Percentiles rank a stretch among this genome's conserved stretches.
Evolutionary conservation across 176 grass and related monocot genomes (phyloP).

Genomic region (Carex kokanica): DNA sequence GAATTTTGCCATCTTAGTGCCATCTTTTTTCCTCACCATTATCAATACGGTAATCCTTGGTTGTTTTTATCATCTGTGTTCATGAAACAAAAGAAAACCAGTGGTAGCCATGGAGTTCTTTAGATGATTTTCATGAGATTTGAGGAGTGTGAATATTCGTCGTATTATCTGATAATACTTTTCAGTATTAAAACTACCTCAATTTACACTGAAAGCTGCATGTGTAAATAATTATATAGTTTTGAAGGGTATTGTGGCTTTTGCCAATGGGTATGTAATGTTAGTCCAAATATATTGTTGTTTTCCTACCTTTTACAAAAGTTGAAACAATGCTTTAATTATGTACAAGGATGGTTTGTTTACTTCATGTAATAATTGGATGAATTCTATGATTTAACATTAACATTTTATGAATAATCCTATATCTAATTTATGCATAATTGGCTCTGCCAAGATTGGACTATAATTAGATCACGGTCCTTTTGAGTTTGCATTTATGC

Average conservation of each 20-base stretch:
- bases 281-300: not conserved
- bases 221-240: not conserved
- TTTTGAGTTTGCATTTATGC: not conserved
- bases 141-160: not conserved
- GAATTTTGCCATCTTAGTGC: not conserved
- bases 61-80: not conserved
- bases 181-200: not conserved
- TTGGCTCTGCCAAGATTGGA: not conserved
- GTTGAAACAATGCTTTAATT: not conserved
- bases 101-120: not conserved
- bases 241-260: not conserved
- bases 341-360: slow-evolving; percentile 1
- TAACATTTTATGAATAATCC: not conserved
- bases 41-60: not conserved
- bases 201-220: not conserved
- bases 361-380: not conserved
- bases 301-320: not conserved
- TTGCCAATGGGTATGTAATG: not conserved
- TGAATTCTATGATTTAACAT: not conserved
- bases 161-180: too few relatives aligned
- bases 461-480: not conserved
- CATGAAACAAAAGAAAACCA: not conserved
- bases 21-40: not conserved
- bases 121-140: not conserved
- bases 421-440: not conserved